Percentiles rank a stretch among this genome's conserved stretches.
These are phyloP conservation scores for Macroventuria anomochaeta DNA, from an alignment of 2,329 filamentous ascomycete genomes.

Conservation along the genomic window DNA sequence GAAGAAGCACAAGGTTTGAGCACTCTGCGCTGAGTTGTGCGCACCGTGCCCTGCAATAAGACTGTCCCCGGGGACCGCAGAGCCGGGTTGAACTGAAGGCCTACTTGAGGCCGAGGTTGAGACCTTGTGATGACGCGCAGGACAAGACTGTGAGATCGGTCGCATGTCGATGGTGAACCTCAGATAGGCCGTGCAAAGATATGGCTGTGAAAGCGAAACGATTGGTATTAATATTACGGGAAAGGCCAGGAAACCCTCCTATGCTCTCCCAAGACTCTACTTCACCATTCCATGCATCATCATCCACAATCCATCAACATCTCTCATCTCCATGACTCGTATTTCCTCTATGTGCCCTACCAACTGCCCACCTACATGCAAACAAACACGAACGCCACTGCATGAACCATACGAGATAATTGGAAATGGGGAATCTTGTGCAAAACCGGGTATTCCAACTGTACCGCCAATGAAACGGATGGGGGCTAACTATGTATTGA, in stretches of 20 bases:
- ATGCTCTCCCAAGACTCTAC: slow-evolving; percentile 20
- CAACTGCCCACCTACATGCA: slow-evolving; percentile 27
- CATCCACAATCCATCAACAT: slow-evolving; percentile 14
- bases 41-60: slow-evolving; percentile 8
- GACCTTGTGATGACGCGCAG: slow-evolving; percentile 2
- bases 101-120: neutral
- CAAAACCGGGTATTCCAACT: slow-evolving; percentile 26
- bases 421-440: slow-evolving; percentile 40
- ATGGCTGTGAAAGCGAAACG: neutral
- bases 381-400: slow-evolving; percentile 19
- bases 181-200: no score
- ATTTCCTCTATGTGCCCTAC: slow-evolving; percentile 19
- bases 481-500: slow-evolving; percentile 25
- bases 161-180: neutral
- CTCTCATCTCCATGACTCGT: slow-evolving; percentile 9
- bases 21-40: neutral
- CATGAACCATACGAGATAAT: slow-evolving; percentile 22
- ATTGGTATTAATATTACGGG: slow-evolving; percentile 39
- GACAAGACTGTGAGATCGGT: neutral
- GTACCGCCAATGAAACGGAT: slow-evolving; percentile 25
- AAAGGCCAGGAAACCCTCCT: slow-evolving; percentile 24
- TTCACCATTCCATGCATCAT: slow-evolving; percentile 15
- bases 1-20: slow-evolving; percentile 1
- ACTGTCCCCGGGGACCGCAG: slow-evolving; percentile 9
- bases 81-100: neutral